Base-by-base conservation (phyloP, 805 yeast species). In the Candida piceae region DNA sequence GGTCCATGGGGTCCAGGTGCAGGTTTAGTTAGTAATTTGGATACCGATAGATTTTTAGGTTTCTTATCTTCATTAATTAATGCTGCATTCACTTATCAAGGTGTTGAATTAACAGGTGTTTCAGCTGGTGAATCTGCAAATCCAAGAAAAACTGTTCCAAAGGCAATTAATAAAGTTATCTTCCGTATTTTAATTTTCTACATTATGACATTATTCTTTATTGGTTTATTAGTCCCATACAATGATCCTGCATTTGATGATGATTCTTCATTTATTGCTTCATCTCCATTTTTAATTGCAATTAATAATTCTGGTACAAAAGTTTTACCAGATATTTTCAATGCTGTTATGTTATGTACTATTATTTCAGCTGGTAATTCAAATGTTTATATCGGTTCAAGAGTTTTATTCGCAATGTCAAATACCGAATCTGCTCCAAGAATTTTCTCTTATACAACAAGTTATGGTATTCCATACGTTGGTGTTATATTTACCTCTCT, bases 31-130 rank as follows among this genome's bases (percentile, higher is more conserved):
- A 43, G 53, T 12, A 65, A 74, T 52, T 50, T 49, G 7, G 64
- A 67, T 42, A 76, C 80, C 32, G 84, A 69, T 34, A 67, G 79
- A 54, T 79, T 81, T 52, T 61, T 80, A 34, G 86, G 86, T 35
- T 80, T 83, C 81, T 71, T 80, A 36, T 67, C 78, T 8, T 80
- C 87, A 5, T 66, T 82, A 50, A 70, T 82, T 44, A 75, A 74
- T 39, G 85, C 89, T 25, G 83, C 84, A n/a, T 83, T 83, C 67
- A 82, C 89, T 19, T 82, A 73, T 58, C 88, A 81, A 63, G 89
- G 89, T 59, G 79, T 83, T 34, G 93, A 83, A 58, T 67, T 80
- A 55, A 77, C 80, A 16, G 89, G 88, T 60, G 69, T 83, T 38
- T 68, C 86, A 4, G 84, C 84, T 23, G 87, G 88, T 61, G 93